phyloP scores from a whole-genome alignment of 225 moss, liverwort and hornwort species.

The Neckera pumila region DNA sequence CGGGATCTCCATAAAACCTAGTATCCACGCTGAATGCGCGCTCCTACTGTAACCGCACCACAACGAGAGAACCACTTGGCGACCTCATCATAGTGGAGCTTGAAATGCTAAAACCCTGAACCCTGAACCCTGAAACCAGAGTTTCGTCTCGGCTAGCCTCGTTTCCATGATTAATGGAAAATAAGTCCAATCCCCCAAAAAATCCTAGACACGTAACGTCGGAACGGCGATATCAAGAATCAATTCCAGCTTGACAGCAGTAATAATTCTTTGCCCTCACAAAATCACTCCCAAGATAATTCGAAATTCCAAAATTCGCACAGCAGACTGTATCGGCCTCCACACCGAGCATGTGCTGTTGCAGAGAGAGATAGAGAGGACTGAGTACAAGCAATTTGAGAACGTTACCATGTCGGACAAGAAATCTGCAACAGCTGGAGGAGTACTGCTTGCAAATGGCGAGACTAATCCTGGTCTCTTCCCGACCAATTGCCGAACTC shows the following conservation, averaged over 20 bases:
- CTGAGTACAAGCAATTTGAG: not conserved
- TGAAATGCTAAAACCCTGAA: not conserved
- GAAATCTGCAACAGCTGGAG: not conserved
- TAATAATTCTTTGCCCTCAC: not conserved
- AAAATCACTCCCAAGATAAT: not conserved
- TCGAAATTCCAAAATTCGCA: not conserved
- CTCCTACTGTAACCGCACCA: not conserved
- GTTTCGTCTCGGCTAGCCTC: not conserved
- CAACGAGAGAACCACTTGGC: not conserved
- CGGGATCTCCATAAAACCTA: not conserved
- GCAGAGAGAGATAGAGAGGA: not conserved
- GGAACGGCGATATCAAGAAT: not conserved
- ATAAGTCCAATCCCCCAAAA: too few species aligned
- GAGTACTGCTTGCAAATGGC: not conserved
- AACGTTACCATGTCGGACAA: slow-evolving; percentile 15
- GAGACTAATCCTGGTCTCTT: not conserved
- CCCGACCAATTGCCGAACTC: not conserved
- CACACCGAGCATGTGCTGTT: not conserved
- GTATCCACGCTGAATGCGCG: not conserved
- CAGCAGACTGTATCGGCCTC: not conserved
- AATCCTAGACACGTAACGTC: not conserved
- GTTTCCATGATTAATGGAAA: not conserved
- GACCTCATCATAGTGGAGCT: too few species aligned
- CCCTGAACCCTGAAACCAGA: not conserved
- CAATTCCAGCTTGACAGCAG: not conserved